Evolutionary conservation across 371 early-diverging fungal species (phyloP), one percentile per base, ranked within the genome.

Genomic region (Basidiobolus heterosporus): DNA sequence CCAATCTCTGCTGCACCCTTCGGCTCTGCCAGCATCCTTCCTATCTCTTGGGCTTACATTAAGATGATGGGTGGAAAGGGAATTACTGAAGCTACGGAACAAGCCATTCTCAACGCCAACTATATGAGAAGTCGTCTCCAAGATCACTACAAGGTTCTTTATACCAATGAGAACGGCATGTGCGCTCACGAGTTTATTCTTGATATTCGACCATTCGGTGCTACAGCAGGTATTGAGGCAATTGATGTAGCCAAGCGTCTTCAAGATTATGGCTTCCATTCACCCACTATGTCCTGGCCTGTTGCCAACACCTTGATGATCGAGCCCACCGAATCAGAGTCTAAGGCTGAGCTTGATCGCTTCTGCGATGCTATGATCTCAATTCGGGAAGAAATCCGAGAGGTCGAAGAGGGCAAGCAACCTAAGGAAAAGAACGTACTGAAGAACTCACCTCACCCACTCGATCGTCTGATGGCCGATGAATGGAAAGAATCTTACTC

Each of bases 201-300:
- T 20, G 95, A 96, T 62, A 76, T 81, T 44, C 79, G 93, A 45
- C 85, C 85, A 20, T 94, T 96, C 57, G 68, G 56, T 24, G 65
- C 62, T n/a, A 57, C 68, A n/a, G 67, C 82, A 17, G 86, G 82
- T 36, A 67, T 96, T 58, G 82, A 88, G 59, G 94, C 88, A 20
- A 84, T 94, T 44, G 97, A 96, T 58, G 75, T 96, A 55, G 97
- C 97, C 61, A 96, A 96, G 76, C 84, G 97, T 46, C 76, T 96
- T 46, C 87, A 91, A 67, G 97, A 96, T 67, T 96, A 92, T 58
- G 89, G 91, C 18, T 94, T 94, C 80, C 97, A 96, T 67, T 76
- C 81, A 24, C 97, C 97, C 35, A 96, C 97, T 57, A 94, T 96
- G 97, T 91, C 92, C 11, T 96, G 92, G 87, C 97, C 97, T 30